These are phyloP conservation scores for Mycothermus thermophilus DNA, from an alignment of 495 filamentous ascomycete genomes.

Conservation along the genomic window DNA sequence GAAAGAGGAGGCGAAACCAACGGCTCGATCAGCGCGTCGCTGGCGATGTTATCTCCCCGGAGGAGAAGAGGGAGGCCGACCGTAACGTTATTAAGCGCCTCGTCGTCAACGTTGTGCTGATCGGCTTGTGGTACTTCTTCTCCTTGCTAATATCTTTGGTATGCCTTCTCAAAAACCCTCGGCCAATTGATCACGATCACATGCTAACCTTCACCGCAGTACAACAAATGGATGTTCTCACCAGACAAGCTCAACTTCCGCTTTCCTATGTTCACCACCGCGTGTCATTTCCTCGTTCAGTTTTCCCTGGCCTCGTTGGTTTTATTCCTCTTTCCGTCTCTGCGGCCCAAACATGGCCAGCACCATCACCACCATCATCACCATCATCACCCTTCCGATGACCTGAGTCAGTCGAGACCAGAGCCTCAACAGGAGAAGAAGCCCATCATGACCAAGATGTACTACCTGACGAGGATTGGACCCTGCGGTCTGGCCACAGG, in stretches of 20 bases:
- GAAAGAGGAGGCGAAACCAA: constrained; percentile 51
- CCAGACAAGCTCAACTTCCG: constrained; percentile 73
- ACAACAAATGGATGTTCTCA: constrained; percentile 99
- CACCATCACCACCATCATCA: no score
- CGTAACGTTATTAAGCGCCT: constrained; percentile 52
- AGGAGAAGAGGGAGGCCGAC: constrained; percentile 57
- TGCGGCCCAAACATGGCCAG: constrained; percentile 53
- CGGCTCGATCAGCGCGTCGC: constrained; percentile 62
- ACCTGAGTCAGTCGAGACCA: constrained; percentile 35
- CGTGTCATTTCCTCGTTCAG: constrained; percentile 91
- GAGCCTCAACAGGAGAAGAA: constrained; percentile 45
- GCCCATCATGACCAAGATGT: constrained; percentile 80
- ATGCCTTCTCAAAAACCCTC: constrained; percentile 23
- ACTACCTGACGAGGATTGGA: constrained; percentile 84
- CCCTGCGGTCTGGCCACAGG: constrained; percentile 91
- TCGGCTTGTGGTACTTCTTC: constrained; percentile 86
- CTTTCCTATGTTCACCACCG: constrained; percentile 91
- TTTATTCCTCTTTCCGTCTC: constrained; percentile 67
- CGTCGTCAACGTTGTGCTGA: constrained; percentile 59
- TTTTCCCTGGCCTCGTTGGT: constrained; percentile 70
- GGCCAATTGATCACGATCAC: neutral
- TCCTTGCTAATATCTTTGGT: constrained; percentile 90
- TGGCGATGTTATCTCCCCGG: constrained; percentile 39
- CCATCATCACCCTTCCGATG: constrained; percentile 23
- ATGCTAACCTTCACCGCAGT: constrained; percentile 36